phyloP scores from a whole-genome alignment of 129 eudicot genomes.

The Chrysanthemum lavandulifolium region DNA sequence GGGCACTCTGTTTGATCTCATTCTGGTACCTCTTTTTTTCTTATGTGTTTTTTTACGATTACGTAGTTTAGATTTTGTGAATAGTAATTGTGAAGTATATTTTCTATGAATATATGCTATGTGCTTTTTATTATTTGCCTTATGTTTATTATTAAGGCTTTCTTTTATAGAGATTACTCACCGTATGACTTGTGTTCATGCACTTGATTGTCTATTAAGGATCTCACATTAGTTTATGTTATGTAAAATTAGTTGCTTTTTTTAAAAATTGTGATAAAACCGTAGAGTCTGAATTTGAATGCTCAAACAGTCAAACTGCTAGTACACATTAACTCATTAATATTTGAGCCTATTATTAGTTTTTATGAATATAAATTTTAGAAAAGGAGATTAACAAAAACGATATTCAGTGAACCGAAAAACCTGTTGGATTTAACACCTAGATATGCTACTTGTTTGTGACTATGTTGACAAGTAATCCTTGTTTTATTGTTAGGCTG shows the following conservation, averaged over 20 bases:
- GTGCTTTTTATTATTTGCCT: too few species aligned
- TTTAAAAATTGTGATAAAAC: not conserved
- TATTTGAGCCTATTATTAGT: too few species aligned
- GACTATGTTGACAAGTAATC: not conserved
- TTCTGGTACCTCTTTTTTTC: conserved; percentile 29
- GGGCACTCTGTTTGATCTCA: conserved; percentile 59
- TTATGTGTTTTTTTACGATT: not conserved
- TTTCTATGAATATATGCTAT: not conserved
- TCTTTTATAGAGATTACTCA: not conserved
- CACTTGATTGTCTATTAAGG: too few species aligned
- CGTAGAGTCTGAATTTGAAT: too few species aligned
- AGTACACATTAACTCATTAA: too few species aligned
- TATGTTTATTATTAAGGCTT: not conserved
- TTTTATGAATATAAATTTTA: too few species aligned
- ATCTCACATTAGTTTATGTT: too few species aligned
- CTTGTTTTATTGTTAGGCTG: conserved; percentile 47
- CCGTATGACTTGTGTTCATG: not conserved
- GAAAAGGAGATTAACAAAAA: too few species aligned
- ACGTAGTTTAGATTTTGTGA: not conserved
- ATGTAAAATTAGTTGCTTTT: too few species aligned
- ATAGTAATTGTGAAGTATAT: not conserved
- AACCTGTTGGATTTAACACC: too few species aligned
- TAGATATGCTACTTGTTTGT: not conserved
- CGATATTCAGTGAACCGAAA: too few species aligned
- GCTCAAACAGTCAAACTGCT: too few species aligned